Percentiles rank a stretch among this genome's conserved stretches.
Evolutionary conservation across 177 flowering plant genomes (phyloP).

Genomic region (Vitis hybrid): DNA sequence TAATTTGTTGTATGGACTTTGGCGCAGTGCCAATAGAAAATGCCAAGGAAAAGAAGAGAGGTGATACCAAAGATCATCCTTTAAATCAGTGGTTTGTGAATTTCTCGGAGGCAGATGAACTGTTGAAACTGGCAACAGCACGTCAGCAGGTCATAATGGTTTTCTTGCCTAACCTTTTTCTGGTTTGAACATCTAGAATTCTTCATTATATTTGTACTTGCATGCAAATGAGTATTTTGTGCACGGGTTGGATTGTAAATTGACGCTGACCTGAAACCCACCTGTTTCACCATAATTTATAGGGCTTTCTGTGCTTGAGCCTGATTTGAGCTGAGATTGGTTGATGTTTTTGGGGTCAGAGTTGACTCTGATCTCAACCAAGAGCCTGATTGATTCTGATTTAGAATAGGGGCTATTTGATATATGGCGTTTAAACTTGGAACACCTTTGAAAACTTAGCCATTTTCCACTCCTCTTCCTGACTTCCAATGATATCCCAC

Average conservation of each 20-base stretch:
- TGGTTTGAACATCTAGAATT: not conserved
- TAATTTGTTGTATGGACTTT: constrained; percentile 12
- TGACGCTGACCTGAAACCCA: not conserved
- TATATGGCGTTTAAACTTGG: too few species aligned
- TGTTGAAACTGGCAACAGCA: constrained; percentile 81
- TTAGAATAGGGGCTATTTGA: not conserved
- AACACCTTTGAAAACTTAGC: too few species aligned
- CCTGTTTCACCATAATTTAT: too few species aligned
- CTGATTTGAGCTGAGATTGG: too few species aligned
- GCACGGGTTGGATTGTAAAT: not conserved
- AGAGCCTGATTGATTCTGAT: not conserved
- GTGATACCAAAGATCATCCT: constrained; percentile 67
- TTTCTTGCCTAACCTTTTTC: not conserved
- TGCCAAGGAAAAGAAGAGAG: constrained; percentile 42
- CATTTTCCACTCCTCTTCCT: too few species aligned
- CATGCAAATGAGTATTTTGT: not conserved
- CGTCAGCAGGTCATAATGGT: constrained; percentile 68
- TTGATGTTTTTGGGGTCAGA: too few species aligned
- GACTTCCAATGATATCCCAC: too few species aligned
- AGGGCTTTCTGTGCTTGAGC: too few species aligned
- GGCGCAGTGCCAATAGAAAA: constrained; percentile 34
- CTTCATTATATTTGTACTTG: not conserved
- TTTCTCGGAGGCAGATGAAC: constrained; percentile 92
- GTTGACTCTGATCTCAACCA: too few species aligned
- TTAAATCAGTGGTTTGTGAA: constrained; percentile 70